Evolutionary conservation across 768 basidiomycete genomes (phyloP).

Genomic region (Phanerodontia chrysosporium): DNA sequence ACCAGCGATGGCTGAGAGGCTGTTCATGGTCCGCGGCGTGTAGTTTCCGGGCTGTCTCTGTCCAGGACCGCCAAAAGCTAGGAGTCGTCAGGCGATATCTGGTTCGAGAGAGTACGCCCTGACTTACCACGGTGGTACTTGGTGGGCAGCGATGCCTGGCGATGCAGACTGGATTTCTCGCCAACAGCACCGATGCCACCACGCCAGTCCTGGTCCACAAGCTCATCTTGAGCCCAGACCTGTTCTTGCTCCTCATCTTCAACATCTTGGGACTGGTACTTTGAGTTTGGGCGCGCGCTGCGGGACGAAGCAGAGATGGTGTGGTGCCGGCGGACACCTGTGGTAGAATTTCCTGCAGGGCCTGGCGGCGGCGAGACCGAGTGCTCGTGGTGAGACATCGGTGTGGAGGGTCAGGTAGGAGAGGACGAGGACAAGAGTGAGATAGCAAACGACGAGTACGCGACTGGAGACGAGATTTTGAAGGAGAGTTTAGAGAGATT

Average conservation of each 20-base stretch:
- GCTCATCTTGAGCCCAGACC: slow-evolving; percentile 70
- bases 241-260: slow-evolving; percentile 53
- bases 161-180: slow-evolving; percentile 74
- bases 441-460: slow-evolving; percentile 4
- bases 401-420: slow-evolving; percentile 10
- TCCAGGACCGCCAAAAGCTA: slow-evolving; percentile 50
- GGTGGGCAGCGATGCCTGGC: slow-evolving; percentile 79
- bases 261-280: slow-evolving; percentile 58
- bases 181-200: slow-evolving; percentile 80
- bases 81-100: slow-evolving; percentile 6
- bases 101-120: slow-evolving; percentile 1
- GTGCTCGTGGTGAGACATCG: slow-evolving; percentile 36
- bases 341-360: slow-evolving; percentile 32
- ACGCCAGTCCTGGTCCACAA: slow-evolving; percentile 77
- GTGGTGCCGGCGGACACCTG: slow-evolving; percentile 71
- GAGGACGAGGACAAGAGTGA: slow-evolving; percentile 11
- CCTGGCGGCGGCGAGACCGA: slow-evolving; percentile 40
- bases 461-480: slow-evolving; percentile 8
- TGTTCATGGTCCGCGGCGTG: slow-evolving; percentile 75
- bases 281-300: slow-evolving; percentile 53
- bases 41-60: slow-evolving; percentile 53
- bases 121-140: slow-evolving; percentile 69
- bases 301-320: slow-evolving; percentile 78
- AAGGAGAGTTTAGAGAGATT: slow-evolving; percentile 9
- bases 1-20: slow-evolving; percentile 79